phyloP scores from a whole-genome alignment of 306 rosid species.

The Dryas drummondii region DNA sequence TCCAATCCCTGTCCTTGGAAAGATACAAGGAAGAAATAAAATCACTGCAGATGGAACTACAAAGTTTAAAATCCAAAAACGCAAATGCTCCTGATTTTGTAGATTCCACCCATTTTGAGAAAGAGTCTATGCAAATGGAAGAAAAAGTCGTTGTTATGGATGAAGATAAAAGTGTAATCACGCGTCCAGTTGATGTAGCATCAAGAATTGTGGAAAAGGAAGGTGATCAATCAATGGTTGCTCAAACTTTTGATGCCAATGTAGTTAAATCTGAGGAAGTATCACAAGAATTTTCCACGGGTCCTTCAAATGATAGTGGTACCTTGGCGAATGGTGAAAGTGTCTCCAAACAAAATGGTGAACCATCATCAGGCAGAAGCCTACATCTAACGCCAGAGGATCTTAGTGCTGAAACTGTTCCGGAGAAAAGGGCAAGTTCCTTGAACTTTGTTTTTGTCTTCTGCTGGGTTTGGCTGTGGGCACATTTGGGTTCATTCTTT shows the following conservation, averaged over 20 bases:
- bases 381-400: conserved; percentile 40
- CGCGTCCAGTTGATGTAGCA: conserved; percentile 38
- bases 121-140: conserved; percentile 40
- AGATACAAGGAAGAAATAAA: conserved; percentile 78
- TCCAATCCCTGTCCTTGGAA: conserved; percentile 51
- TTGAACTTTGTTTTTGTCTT: conserved; percentile 14
- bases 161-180: conserved; percentile 59
- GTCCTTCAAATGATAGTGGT: conserved; percentile 36
- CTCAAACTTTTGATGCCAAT: conserved; percentile 37
- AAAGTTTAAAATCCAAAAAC: conserved; percentile 51
- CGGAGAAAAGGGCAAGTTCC: conserved; percentile 60
- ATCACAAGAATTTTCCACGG: conserved; percentile 31
- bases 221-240: conserved; percentile 38
- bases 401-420: conserved; percentile 46
- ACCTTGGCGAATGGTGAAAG: conserved; percentile 36
- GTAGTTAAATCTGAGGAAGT: conserved; percentile 44
- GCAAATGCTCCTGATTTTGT: conserved; percentile 38
- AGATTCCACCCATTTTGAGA: conserved; percentile 38
- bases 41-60: conserved; percentile 70
- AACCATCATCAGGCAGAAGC: conserved; percentile 33
- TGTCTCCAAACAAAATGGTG: conserved; percentile 42
- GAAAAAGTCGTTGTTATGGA: conserved; percentile 71
- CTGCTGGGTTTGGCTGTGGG: background rate
- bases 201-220: conserved; percentile 36
- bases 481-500: background rate